Conservation (phyloP, 2,329 filamentous ascomycete species). For the Cladosporium sphaerospermum region DNA sequence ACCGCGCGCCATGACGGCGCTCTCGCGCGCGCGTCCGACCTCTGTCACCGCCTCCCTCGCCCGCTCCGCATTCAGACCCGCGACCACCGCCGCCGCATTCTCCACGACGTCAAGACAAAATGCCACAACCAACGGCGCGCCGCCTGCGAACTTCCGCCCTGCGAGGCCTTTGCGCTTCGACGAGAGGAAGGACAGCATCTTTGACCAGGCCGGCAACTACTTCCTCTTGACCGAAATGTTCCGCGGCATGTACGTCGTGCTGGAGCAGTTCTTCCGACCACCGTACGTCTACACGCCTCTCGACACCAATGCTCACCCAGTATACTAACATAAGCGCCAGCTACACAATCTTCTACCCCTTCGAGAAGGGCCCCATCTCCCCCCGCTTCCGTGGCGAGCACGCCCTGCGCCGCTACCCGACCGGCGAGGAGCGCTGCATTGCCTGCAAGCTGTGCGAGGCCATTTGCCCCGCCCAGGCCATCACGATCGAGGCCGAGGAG, state of each 20-base stretch:
- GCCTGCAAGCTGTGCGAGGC: slow-evolving; percentile 99
- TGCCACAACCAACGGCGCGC: slow-evolving; percentile 67
- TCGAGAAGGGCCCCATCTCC: slow-evolving; percentile 97
- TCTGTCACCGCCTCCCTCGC: slow-evolving; percentile 29
- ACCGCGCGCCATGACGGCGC: slow-evolving; percentile 42
- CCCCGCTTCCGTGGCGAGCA: slow-evolving; percentile 98
- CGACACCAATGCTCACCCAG: background rate
- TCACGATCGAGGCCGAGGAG: slow-evolving; percentile 98
- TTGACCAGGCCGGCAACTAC: slow-evolving; percentile 85
- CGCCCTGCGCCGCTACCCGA: slow-evolving; percentile 90
- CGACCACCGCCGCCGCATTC: slow-evolving; percentile 50
- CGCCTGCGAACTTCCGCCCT: slow-evolving; percentile 74
- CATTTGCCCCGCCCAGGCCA: slow-evolving; percentile 94
- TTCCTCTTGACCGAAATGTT: slow-evolving; percentile 95
- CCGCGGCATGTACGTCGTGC: slow-evolving; percentile 92
- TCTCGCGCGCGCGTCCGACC: slow-evolving; percentile 41
- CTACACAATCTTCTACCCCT: slow-evolving; percentile 98
- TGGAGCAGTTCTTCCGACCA: slow-evolving; percentile 97
- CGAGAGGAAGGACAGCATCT: slow-evolving; percentile 65
- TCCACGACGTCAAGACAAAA: slow-evolving; percentile 56
- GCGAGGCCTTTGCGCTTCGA: slow-evolving; percentile 71
- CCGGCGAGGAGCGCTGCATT: slow-evolving; percentile 97
- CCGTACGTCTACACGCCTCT: slow-evolving; percentile 60
- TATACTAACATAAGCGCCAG: slow-evolving; percentile 41
- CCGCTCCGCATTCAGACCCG: slow-evolving; percentile 30